Base-by-base conservation (phyloP, 768 basidiomycete species). In the Paxillus rubicundulus region DNA sequence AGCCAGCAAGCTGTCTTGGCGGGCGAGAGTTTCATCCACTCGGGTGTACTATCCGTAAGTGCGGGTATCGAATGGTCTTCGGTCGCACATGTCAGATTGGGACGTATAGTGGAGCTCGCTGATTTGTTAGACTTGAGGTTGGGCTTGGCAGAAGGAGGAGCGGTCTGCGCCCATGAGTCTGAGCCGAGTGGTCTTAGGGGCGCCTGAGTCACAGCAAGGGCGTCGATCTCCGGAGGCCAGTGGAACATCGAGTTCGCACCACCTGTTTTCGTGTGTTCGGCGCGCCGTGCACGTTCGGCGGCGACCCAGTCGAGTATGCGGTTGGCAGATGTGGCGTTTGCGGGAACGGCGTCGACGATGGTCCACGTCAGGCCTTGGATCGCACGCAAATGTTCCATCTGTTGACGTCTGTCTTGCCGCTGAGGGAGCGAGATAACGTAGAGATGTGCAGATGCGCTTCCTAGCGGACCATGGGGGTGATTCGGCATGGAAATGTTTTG, bases 1-100 rank as follows among this genome's bases (percentile, higher is more conserved):
- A 82, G 71, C 85, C 85, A 89, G 66, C 86, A 89, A 10, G 86
- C 85, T 33, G 88, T 65, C 48, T 85, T 81, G 16, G 77, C 76
- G 24, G 74, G 71, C 1, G 84, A 82, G 45, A 90, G 78, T 28
- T 82, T 55, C 63, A 74, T 72, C 64, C 81, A 73, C 20, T 73
- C 69, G 2, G 78, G 78, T 7, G 80, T 62, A 1, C 56, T 56
- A 13, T 71, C 58, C 34, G 55, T 61, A 55, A 74, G 78, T 8
- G 68, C 57, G 0, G 66, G 54, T 16, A 78, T 60, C 14, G 65
- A 63, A 55, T 72, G 66, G 57, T 82, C 72, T 39, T 73, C 57
- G 13, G 59, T 70, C 34, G 81, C 75, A 62, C 78, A 81, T 24
- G 74, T 70, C 8, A 82, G 57, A 17, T 20, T 59, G n/a, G 59